Evolutionary conservation across 1,284 basidiomycete genomes (phyloP), one percentile per base, ranked within the genome.

Genomic region (Leccinum angustisporum): DNA sequence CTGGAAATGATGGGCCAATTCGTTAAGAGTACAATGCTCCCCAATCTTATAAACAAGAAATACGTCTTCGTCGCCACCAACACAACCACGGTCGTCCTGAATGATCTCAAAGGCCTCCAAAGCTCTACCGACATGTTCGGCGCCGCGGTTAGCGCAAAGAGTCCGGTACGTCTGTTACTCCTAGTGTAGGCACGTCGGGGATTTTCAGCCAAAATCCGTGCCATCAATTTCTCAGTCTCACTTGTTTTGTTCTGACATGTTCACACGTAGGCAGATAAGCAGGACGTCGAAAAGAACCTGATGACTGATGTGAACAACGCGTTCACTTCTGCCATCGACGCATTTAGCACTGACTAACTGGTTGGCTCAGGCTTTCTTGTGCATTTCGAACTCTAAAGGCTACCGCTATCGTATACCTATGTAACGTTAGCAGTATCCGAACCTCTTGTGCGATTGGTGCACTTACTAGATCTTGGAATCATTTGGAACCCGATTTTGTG

Each of bases 401-500:
- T 14, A 25, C 18, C 18, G 46, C 46, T 25, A 8, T 50, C 48
- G 13, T 14, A 25, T n/a, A 36, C 14, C 6, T 18, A 50, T 25
- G 48, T 25, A 25, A 14, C 21, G 4, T 50, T 34, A 36, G 16
- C 9, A 40, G 38, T 40, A 40, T 40, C 9, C 4, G 38, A 40
- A 38, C 38, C 8, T 16, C 16, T 9, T 38, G 38, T 40, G 4
- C 8, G 31, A 33, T 10, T 33, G 10, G 25, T 25, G 25, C 25
- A 25, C 25, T 25, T 25, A 40, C 9, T 40, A n/a, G n/a, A n/a
- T n/a, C 38, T 40, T 38, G 38, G 2, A 40, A 40, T 4, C 1
- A 63, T 63, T 43, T 65, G 62, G 4, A 65, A 53, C 65, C 16
- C 38, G 14, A 40, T 25, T 25, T 25, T 25, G 25, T 25, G 25